Evolutionary conservation across 2,329 filamentous ascomycete species (phyloP).

Genomic region (Ploettnerulaceae sp.): DNA sequence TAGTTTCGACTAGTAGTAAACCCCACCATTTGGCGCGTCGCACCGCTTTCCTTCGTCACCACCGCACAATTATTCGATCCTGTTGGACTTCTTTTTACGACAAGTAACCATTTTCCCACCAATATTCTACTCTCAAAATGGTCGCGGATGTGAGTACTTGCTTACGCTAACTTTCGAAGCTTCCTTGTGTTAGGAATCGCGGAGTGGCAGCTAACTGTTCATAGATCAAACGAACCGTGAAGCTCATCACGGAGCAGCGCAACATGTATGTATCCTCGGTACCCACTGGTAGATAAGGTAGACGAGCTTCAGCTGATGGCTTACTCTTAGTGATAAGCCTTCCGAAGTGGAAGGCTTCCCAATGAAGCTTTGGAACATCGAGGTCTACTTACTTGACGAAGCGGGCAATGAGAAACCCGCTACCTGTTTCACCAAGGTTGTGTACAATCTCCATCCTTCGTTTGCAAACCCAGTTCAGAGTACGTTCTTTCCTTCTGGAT

Average conservation of each 20-base stretch:
- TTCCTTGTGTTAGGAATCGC: neutral
- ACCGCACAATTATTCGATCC: no score
- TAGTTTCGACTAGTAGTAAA: no score
- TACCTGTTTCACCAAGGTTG: conserved; percentile 83
- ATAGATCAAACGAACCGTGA: conserved; percentile 78
- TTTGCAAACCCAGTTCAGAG: conserved; percentile 85
- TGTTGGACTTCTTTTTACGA: neutral
- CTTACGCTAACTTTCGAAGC: neutral
- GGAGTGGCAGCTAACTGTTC: conserved; percentile 13
- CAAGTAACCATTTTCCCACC: neutral
- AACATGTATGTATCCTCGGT: conserved; percentile 44
- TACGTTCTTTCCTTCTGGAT: conserved; percentile 43
- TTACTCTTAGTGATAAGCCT: conserved; percentile 61
- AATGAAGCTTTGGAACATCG: conserved; percentile 88
- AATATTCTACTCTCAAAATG: conserved; percentile 28
- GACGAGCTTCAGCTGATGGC: neutral
- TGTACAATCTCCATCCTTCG: conserved; percentile 89
- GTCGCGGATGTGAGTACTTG: conserved; percentile 31
- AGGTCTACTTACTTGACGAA: conserved; percentile 78
- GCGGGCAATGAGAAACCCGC: conserved; percentile 79
- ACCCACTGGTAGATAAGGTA: neutral
- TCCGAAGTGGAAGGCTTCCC: conserved; percentile 83
- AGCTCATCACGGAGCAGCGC: conserved; percentile 88
- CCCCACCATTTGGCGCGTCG: no score
- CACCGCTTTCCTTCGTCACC: no score